Conservation (phyloP, 345 rosid species). For the Mangifera indica region DNA sequence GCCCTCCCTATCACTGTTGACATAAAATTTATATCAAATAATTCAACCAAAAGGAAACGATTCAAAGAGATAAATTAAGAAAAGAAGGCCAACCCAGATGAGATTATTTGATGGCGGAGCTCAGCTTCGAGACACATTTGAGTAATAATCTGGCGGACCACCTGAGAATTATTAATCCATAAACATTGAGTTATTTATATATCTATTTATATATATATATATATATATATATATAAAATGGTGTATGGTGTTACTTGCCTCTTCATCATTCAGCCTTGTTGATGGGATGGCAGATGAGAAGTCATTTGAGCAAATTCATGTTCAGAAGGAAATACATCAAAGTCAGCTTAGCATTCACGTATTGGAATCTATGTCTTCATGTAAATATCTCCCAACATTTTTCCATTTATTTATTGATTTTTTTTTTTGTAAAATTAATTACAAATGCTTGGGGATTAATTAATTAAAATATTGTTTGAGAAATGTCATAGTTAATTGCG, state of each 20-base stretch:
- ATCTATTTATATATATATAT: no score
- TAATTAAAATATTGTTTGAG: no score
- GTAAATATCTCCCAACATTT: neutral
- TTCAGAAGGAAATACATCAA: neutral
- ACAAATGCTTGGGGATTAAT: no score
- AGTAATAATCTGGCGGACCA: slow-evolving; percentile 7
- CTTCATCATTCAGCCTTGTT: slow-evolving; percentile 11
- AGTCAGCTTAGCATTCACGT: neutral
- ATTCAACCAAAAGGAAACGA: neutral
- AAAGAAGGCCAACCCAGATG: slow-evolving; percentile 20
- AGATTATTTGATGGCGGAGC: neutral
- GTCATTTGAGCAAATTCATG: neutral
- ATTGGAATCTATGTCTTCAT: neutral
- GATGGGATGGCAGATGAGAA: neutral
- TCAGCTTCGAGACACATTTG: slow-evolving; percentile 17
- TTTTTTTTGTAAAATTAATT: neutral
- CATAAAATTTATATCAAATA: no score
- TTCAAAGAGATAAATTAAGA: neutral
- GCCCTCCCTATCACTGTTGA: neutral
- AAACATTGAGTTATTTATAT: no score
- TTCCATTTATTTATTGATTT: neutral
- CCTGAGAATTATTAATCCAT: no score
- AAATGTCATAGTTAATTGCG: no score
- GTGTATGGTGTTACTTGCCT: slow-evolving; percentile 7
- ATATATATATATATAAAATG: no score